Evolutionary conservation across 116 monocot species (phyloP).

Genomic region (Cymodocea nodosa): DNA sequence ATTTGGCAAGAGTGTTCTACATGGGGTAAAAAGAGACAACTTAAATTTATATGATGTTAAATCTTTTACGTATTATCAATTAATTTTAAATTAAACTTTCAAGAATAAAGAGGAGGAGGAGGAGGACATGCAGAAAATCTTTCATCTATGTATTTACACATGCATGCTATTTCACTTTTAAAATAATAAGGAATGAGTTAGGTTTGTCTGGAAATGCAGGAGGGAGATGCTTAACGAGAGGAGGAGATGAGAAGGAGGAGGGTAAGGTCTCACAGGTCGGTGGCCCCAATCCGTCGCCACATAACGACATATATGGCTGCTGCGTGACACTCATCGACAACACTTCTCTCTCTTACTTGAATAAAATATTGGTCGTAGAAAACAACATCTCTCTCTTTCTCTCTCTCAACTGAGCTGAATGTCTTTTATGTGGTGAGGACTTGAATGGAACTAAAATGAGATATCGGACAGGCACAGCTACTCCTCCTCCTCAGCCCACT

Average conservation of each 20-base stretch:
- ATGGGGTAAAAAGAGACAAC: no score
- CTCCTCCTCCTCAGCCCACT: slow-evolving; percentile 2
- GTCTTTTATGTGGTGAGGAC: neutral
- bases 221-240: neutral
- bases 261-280: slow-evolving; percentile 7
- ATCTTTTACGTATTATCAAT: no score
- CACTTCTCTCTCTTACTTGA: slow-evolving; percentile 10
- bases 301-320: slow-evolving; percentile 42
- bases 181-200: neutral
- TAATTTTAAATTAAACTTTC: no score
- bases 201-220: neutral
- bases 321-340: slow-evolving; percentile 18
- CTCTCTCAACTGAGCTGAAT: neutral
- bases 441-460: slow-evolving; percentile 19
- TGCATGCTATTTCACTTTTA: no score
- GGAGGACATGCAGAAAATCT: no score
- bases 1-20: no score
- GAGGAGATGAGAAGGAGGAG: slow-evolving; percentile 9
- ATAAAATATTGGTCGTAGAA: no score
- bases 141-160: no score
- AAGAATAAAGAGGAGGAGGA: no score
- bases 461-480: neutral
- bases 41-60: no score
- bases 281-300: slow-evolving; percentile 25
- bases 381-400: slow-evolving; percentile 4